phyloP scores from a whole-genome alignment of 371 early-diverging fungal genomes.

The Furculomyces boomerangus region DNA sequence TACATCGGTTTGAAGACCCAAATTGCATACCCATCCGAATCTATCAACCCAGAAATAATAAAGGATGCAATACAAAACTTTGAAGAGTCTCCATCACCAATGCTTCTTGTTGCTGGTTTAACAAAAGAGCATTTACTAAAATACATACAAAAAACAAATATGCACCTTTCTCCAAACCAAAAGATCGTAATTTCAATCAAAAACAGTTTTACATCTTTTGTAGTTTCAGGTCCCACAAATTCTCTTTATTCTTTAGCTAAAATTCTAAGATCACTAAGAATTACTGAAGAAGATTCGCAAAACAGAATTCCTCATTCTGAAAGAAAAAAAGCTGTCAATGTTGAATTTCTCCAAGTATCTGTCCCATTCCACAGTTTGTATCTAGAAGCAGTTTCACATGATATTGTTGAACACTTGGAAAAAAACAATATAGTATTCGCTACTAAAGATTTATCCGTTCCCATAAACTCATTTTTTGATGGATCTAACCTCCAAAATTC shows the following conservation, averaged over 20 bases:
- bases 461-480: conserved; percentile 54
- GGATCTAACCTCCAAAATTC: conserved; percentile 25
- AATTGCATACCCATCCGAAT: conserved; percentile 56
- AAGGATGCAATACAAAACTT: conserved; percentile 60
- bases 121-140: conserved; percentile 41
- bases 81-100: conserved; percentile 77
- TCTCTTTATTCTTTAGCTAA: not conserved
- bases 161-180: conserved; percentile 28
- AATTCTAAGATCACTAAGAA: conserved; percentile 29
- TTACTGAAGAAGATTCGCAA: conserved; percentile 50
- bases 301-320: conserved; percentile 53
- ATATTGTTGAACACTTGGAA: not conserved
- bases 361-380: conserved; percentile 67
- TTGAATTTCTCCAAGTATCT: conserved; percentile 59
- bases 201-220: not conserved
- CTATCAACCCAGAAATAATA: conserved; percentile 45
- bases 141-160: conserved; percentile 56
- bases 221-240: not conserved
- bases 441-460: conserved; percentile 37
- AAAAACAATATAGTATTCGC: conserved; percentile 23
- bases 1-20: conserved; percentile 74
- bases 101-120: conserved; percentile 59
- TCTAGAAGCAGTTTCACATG: conserved; percentile 31
- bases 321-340: conserved; percentile 55
- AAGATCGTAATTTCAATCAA: not conserved